Percentiles rank a stretch among this genome's conserved stretches.
Evolutionary conservation across 495 filamentous ascomycete species (phyloP).

Genomic region (Hypoxylon fuscum): DNA sequence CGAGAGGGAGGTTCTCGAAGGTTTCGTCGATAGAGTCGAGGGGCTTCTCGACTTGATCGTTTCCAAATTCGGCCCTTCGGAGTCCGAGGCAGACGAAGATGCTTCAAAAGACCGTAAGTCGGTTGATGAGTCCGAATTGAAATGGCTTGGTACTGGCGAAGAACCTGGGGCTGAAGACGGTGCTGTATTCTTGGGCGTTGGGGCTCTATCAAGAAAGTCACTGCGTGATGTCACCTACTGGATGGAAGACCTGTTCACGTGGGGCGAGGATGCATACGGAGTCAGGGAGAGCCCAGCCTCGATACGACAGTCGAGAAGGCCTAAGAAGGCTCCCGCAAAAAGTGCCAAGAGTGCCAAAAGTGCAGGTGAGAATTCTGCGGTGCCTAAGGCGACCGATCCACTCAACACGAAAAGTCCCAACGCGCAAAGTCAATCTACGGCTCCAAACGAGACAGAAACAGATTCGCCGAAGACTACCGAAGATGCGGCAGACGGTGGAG

Average conservation of each 20-base stretch:
- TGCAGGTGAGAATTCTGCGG: conserved; percentile 7
- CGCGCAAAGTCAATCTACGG: conserved; percentile 3
- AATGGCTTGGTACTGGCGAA: conserved; percentile 74
- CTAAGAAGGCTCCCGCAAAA: conserved; percentile 30
- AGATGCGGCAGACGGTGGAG: conserved; percentile 34
- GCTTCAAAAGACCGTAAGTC: conserved; percentile 21
- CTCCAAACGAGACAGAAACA: conserved; percentile 4
- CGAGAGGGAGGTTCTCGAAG: conserved; percentile 89
- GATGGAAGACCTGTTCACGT: conserved; percentile 83
- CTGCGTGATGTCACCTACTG: conserved; percentile 75
- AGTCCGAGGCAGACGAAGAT: conserved; percentile 24
- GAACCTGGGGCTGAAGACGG: conserved; percentile 78
- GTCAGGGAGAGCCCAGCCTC: conserved; percentile 76
- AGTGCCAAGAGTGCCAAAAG: conserved; percentile 40
- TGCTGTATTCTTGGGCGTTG: conserved; percentile 81
- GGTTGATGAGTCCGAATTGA: conserved; percentile 20
- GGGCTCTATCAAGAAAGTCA: conserved; percentile 70
- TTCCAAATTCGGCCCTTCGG: conserved; percentile 77
- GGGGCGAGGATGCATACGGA: conserved; percentile 82
- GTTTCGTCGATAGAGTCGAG: conserved; percentile 72
- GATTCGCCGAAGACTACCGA: conserved; percentile 9
- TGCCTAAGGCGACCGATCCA: background rate
- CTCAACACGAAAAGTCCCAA: conserved; percentile 2
- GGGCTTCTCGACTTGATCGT: conserved; percentile 87
- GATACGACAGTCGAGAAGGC: conserved; percentile 48